phyloP scores from a whole-genome alignment of 106 monocot genomes.

The Hemerocallis citrina region DNA sequence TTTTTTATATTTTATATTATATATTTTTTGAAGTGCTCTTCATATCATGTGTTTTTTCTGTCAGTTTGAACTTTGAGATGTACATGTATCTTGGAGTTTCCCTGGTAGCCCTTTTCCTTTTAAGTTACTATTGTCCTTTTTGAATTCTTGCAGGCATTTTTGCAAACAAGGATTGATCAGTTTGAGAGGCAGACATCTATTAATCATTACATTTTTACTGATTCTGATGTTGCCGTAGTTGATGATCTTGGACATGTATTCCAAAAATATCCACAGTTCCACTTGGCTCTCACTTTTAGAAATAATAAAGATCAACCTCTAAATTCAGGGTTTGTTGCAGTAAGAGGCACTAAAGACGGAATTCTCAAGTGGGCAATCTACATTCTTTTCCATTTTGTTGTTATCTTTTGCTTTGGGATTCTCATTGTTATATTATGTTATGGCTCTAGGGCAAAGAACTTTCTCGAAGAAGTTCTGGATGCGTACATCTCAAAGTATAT shows the following conservation, averaged over 20 bases:
- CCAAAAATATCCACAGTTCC: slow-evolving; percentile 58
- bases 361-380: slow-evolving; percentile 52
- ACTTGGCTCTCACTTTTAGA: slow-evolving; percentile 86
- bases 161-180: slow-evolving; percentile 42
- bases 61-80: too few relatives aligned
- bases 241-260: slow-evolving; percentile 80
- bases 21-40: too few relatives aligned
- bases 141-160: slow-evolving; percentile 43
- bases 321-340: slow-evolving; percentile 96
- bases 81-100: too few relatives aligned
- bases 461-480: slow-evolving; percentile 73
- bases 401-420: neutral
- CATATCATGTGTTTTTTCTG: too few relatives aligned
- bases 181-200: slow-evolving; percentile 13
- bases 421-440: neutral
- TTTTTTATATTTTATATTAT: too few relatives aligned
- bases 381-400: neutral
- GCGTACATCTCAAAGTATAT: slow-evolving; percentile 66
- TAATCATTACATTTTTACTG: slow-evolving; percentile 76
- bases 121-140: too few relatives aligned
- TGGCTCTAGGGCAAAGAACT: slow-evolving; percentile 51
- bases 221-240: slow-evolving; percentile 92
- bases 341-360: slow-evolving; percentile 76
- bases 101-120: too few relatives aligned
- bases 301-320: slow-evolving; percentile 94